A percentile compares a stretch with the other conserved stretches of the same genome.
Evolutionary conservation across 2,329 filamentous ascomycete species (phyloP).

Genomic region (Graphium sp.): DNA sequence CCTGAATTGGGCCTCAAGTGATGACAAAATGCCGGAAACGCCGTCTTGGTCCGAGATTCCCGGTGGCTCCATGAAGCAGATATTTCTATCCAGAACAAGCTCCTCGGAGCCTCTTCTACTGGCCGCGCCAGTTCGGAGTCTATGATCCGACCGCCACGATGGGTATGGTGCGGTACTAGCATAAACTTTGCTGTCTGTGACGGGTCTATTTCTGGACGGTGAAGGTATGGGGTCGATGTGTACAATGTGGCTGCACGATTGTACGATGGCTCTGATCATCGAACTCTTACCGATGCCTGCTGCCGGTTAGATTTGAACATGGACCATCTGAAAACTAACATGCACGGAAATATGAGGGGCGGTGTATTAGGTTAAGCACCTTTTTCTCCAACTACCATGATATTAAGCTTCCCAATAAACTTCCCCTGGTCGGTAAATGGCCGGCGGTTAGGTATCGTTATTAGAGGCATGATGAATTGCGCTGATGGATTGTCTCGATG

Average conservation of each 20-base stretch:
- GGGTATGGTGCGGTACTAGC: slow-evolving; percentile 76
- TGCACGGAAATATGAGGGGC: slow-evolving; percentile 6
- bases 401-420: slow-evolving; percentile 68
- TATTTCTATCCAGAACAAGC: slow-evolving; percentile 69
- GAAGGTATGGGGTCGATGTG: slow-evolving; percentile 87
- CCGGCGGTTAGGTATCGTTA: slow-evolving; percentile 73
- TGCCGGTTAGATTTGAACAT: too few species aligned
- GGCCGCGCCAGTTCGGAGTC: slow-evolving; percentile 33
- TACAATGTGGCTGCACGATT: slow-evolving; percentile 79
- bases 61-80: too few species aligned
- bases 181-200: slow-evolving; percentile 46
- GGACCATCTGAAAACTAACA: too few species aligned
- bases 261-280: slow-evolving; percentile 74
- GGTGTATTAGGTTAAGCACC: slow-evolving; percentile 1
- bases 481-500: slow-evolving; percentile 13
- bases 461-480: slow-evolving; percentile 94
- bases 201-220: slow-evolving; percentile 11
- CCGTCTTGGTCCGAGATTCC: too few species aligned
- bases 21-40: too few species aligned
- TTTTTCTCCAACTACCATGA: slow-evolving; percentile 63
- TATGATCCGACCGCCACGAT: slow-evolving; percentile 76
- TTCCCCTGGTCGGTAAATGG: slow-evolving; percentile 84
- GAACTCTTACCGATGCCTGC: slow-evolving; percentile 76
- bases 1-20: too few species aligned
- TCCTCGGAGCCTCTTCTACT: slow-evolving; percentile 36